Base-by-base conservation (phyloP, 495 filamentous ascomycete species). In the Xylaria cubensis region DNA sequence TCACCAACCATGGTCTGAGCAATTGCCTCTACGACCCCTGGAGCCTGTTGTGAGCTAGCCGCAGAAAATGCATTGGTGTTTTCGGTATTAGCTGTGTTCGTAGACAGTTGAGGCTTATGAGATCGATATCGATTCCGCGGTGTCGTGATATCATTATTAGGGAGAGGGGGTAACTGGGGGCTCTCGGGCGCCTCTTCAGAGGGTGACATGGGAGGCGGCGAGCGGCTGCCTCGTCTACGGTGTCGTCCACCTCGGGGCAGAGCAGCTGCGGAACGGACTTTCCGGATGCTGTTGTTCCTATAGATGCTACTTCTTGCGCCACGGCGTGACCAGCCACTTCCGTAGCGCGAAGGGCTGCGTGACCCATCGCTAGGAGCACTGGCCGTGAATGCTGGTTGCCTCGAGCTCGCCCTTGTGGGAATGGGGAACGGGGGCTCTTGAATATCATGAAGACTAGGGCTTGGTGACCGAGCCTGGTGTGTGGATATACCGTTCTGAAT, bases 1-100 rank as follows among this genome's bases (percentile, higher is more conserved):
- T 98, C 96, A 42, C 96, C 96, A 58, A 98, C 94, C 96, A 98
- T 99, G 6, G 96, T 97, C 75, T 97, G 93, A 4, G 96, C 94
- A 81, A 99, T 98, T 17, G 96, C 93, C 83, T 98, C 95, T n/a
- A 98, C 94, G 36, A 98, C 96, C 70, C 89, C 92, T 0, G 92
- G 92, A 36, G 91, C 86, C 75, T 94, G 90, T 53, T 87, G 86
- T 3, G 85, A 82, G 74, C 90, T 90, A 2, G 83, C 88, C 58
- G 86, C 81, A 39, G 93, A 93, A 24, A 74, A 77, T 8, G 76
- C 75, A 24, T 79, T 83, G 15, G 86, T 86, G 32, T 85, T 83
- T 21, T 80, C 82, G 9, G 86, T 89, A 73, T 85, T 85, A 4
- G 85, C 86, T 1, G 88, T 91, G 56, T 84, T 88, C 8, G 82